Base-by-base conservation (phyloP, 352 stramenopile genomes). In the Detonula confervacea region DNA sequence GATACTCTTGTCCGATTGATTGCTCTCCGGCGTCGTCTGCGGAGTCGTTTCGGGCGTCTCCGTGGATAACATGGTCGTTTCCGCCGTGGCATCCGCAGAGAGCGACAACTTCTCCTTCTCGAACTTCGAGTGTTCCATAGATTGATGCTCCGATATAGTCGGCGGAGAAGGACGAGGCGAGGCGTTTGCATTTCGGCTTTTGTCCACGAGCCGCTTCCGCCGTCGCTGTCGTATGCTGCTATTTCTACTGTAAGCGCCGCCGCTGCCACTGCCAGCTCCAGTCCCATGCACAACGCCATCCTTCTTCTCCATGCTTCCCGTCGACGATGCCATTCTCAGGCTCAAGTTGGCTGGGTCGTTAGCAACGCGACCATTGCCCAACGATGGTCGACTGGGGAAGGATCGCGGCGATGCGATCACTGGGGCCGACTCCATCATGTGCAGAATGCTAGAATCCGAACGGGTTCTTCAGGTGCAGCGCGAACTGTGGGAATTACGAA, bases 121-220 rank as follows among this genome's bases (percentile, higher is more conserved):
- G 11, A 55, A 27, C 5, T 55, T 16, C 4, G 46, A n/a, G 11
- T 55, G 39, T 29, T 64, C 24, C n/a, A 64, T 64, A n/a, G 55
- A 64, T 49, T 64, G 55, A 49, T 64, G 30, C n/a, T 64, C 55
- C 12, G 25, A 37, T 62, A 64, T 49, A 3, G 55, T 49, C 55
- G 35, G 27, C 11, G 11, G 5, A 11, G 33, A 12, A 5, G 33
- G 11, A 29, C 4, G 14, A 1, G 55, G 49, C 42, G 29, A 12
- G 14, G 16, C 29, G 22, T 46, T 39, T n/a, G 30, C 55, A 46
- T 18, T 44, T 49, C 44, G 20, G n/a, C 46, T 51, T 47, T 70
- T 57, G 18, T 56, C 61, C 11, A 60, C 44, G 14, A 57, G 62
- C 39, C 47, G 61, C 29, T 54, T 61, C 8, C 62, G 54, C 20